Evolutionary conservation across 306 rosid genomes (phyloP), one percentile per base, ranked within the genome.

Genomic region (Trifolium pratense): DNA sequence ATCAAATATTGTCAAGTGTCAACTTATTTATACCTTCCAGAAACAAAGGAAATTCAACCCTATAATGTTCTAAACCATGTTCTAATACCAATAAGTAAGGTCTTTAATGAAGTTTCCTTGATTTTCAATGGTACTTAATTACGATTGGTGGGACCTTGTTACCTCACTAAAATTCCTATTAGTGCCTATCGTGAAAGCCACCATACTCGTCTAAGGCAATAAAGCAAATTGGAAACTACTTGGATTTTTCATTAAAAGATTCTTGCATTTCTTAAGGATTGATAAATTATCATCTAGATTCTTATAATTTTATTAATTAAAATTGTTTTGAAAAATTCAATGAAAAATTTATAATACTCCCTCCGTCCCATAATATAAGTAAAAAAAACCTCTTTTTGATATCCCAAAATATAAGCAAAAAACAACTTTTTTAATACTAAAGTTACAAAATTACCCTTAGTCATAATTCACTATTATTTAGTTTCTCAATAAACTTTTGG

Each of bases 1-100:
- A 34, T 73, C 73, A 16, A 56, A 53, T 49, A 76, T 81, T 83
- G 87, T 56, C 62, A 56, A 56, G n/a, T n/a, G n/a, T n/a, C n/a
- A n/a, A n/a, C n/a, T n/a, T n/a, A 21, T 1, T 21, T 21, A 21
- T 56, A 87, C 85, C 82, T 84, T 84, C 82, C 5, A 84, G 90
- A 89, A 55, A 13, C 3, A 9, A 15, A 58, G 3, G 40, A 70
- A 74, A 65, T 82, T 80, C 87, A 78, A 74, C 39, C 77, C 52
- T 40, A 36, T 26, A 21, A 26, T 4, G 34, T 25, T 23, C 2
- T 23, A n/a, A n/a, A n/a, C 25, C 25, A 23, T 23, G 25, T 53
- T 46, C 37, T 8, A 16, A 77, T 29, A 49, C 45, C 43, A 75
- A 39, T 9, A 60, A 13, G n/a, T 14, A 61, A 69, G 31, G 56